Conservation (phyloP, 352 stramenopile species). For the Pythium diclinum region DNA sequence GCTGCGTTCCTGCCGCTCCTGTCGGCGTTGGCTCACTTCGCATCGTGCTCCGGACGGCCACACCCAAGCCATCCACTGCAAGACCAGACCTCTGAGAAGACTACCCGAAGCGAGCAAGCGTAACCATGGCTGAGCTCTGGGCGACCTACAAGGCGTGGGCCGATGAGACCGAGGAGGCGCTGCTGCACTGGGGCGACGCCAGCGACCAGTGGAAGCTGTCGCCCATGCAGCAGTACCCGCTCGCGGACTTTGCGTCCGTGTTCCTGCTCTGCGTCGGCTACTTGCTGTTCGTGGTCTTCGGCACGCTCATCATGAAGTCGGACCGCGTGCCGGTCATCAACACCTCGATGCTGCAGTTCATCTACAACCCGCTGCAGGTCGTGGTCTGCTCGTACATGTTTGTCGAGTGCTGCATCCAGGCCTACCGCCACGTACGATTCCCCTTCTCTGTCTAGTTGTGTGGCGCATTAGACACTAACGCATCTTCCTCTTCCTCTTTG, state of each 20-base stretch:
- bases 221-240: conserved; percentile 60
- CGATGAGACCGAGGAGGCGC: conserved; percentile 38
- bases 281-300: conserved; percentile 64
- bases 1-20: not conserved
- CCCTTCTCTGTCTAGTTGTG: not conserved
- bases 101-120: not conserved
- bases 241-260: conserved; percentile 58
- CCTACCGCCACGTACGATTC: conserved; percentile 81
- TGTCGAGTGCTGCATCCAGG: conserved; percentile 91
- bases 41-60: not conserved
- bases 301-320: conserved; percentile 73
- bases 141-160: conserved; percentile 43
- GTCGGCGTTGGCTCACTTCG: not conserved
- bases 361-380: conserved; percentile 97
- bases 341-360: conserved; percentile 87
- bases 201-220: conserved; percentile 53
- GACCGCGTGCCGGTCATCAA: conserved; percentile 65
- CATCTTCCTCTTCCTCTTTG: conserved; percentile 3
- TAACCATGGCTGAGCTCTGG: conserved; percentile 25
- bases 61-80: not conserved
- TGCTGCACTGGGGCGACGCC: conserved; percentile 62
- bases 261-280: conserved; percentile 63
- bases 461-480: not conserved
- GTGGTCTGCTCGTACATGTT: conserved; percentile 97
- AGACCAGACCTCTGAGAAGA: not conserved